phyloP scores from a whole-genome alignment of 177 flowering plant genomes.

The Telopea speciosissima region DNA sequence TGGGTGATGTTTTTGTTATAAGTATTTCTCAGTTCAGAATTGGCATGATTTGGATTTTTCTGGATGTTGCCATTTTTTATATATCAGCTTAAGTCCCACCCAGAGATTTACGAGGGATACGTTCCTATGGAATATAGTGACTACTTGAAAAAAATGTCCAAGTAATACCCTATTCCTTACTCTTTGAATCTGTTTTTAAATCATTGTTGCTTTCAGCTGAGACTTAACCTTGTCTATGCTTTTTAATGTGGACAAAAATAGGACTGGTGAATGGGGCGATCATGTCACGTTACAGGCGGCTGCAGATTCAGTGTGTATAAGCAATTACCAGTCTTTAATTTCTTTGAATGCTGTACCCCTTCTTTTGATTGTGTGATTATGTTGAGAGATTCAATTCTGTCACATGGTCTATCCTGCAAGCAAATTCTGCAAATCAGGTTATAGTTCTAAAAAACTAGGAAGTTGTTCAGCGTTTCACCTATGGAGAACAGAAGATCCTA shows the following conservation, averaged over 20 bases:
- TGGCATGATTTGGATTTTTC: neutral
- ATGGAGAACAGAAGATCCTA: neutral
- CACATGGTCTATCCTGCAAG: neutral
- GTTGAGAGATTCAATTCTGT: conserved; percentile 1
- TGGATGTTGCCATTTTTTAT: conserved; percentile 10
- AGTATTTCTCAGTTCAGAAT: neutral
- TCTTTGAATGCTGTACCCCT: neutral
- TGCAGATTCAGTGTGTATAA: conserved; percentile 67
- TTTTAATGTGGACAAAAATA: conserved; percentile 21
- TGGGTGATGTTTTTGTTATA: neutral
- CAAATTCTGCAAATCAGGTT: neutral
- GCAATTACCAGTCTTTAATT: neutral
- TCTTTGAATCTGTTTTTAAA: neutral
- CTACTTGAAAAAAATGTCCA: conserved; percentile 73
- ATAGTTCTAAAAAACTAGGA: neutral
- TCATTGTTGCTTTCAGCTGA: neutral
- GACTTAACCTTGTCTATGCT: neutral
- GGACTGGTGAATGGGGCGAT: conserved; percentile 94
- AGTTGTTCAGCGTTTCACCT: neutral
- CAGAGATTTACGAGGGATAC: conserved; percentile 72
- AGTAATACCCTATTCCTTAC: conserved; percentile 32
- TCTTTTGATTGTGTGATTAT: neutral
- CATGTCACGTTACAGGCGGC: conserved; percentile 94
- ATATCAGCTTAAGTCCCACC: conserved; percentile 58
- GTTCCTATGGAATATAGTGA: conserved; percentile 85